Conservation (phyloP, 371 early-diverging fungal genomes). For the Zychaea mexicana region DNA sequence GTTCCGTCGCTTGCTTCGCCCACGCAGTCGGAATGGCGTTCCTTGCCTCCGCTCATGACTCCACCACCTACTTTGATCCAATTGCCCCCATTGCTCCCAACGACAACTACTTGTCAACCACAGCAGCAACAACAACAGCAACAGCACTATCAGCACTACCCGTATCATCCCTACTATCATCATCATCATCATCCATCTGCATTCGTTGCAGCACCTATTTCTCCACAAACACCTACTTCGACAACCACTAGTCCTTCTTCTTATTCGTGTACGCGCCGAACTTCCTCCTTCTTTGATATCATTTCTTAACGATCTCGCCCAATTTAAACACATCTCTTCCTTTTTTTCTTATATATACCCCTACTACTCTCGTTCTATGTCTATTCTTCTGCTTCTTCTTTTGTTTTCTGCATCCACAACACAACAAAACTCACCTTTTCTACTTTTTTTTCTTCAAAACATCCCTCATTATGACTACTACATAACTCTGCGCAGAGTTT, state of each 20-base stretch:
- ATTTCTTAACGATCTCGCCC: conserved; percentile 29
- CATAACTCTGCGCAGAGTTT: conserved; percentile 4
- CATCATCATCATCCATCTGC: not conserved
- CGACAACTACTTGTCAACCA: not conserved
- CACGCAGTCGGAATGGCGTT: conserved; percentile 2
- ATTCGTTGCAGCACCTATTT: not conserved
- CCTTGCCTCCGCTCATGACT: not conserved
- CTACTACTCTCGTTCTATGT: no score
- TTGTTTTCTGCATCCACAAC: not conserved
- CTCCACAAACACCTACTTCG: not conserved
- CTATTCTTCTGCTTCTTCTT: not conserved
- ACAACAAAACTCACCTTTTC: not conserved
- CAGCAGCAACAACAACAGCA: no score
- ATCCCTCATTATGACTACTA: not conserved
- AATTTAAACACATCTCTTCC: conserved; percentile 20
- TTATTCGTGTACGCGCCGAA: not conserved
- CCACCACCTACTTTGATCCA: not conserved
- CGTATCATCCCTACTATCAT: no score
- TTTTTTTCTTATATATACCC: conserved; percentile 8
- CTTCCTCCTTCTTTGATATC: conserved; percentile 13
- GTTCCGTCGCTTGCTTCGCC: conserved; percentile 4
- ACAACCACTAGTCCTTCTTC: not conserved
- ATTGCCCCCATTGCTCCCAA: not conserved
- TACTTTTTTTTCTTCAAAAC: not conserved
- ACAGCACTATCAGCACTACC: no score